Evolutionary conservation across 2,329 filamentous ascomycete genomes (phyloP).

Genomic region (Beauveria sp.): DNA sequence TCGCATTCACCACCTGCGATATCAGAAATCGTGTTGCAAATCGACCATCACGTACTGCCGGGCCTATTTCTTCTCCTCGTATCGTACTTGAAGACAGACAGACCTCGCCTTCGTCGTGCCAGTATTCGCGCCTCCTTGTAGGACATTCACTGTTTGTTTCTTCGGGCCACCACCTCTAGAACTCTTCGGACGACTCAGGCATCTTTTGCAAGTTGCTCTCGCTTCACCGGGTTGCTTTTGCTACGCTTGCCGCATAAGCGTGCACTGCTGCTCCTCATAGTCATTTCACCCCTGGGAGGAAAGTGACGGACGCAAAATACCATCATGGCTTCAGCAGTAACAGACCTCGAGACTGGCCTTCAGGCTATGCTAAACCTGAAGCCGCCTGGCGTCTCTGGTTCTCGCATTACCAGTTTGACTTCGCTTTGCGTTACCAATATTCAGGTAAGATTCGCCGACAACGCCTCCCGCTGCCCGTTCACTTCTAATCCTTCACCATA

Average conservation of each 20-base stretch:
- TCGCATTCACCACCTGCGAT: not conserved
- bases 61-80: conserved; percentile 2
- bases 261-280: not conserved
- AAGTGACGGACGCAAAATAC: not conserved
- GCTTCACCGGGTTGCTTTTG: not conserved
- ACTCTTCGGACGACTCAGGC: not conserved
- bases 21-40: not conserved
- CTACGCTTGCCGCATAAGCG: conserved; percentile 3
- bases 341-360: conserved; percentile 82
- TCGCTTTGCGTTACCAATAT: conserved; percentile 81
- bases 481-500: not conserved
- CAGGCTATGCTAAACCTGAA: conserved; percentile 89
- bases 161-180: conserved; percentile 1
- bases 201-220: not conserved
- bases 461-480: not conserved
- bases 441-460: conserved; percentile 53
- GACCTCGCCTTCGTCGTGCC: not conserved
- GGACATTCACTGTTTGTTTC: conserved; percentile 6
- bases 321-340: conserved; percentile 71
- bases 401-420: conserved; percentile 83
- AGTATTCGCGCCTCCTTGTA: conserved; percentile 11
- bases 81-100: conserved; percentile 9
- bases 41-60: conserved; percentile 3
- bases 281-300: not conserved
- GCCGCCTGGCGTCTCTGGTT: conserved; percentile 87